Evolutionary conservation across 1,139 yeast species (phyloP), one percentile per base, ranked within the genome.

Genomic region (Saccharomyces uvarum): DNA sequence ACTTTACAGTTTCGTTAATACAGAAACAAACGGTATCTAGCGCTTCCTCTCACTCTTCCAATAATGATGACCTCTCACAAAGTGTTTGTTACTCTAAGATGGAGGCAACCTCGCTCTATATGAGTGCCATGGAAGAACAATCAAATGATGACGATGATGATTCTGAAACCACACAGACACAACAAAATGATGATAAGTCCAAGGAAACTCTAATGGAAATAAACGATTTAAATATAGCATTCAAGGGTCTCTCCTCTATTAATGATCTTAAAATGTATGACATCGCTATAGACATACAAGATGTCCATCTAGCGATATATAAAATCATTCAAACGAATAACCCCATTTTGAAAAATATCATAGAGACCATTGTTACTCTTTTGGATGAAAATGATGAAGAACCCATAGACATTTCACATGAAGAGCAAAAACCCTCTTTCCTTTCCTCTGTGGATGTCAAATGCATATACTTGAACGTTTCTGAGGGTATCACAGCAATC

Each of bases 41-140:
- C 21, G 9, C 24, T 16, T 8, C 44, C 24, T 9, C 13, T 19
- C 44, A 19, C 13, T 16, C 24, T 38, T 38, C 26, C 26, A 27
- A 27, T 49, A 16, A 50, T 8, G 66, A 62, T 21, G 61, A 60
- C 3, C 57, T 87, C 56, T 72, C 80, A 72, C 80, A 81, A 51
- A 84, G 90, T 62, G 78, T 82, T 72, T 75, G 83, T 44, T 84
- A 84, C 62, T 82, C 93, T 0, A 86, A 81, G 53, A 83, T 80
- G 53, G 86, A 85, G 58, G 86, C 87, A 2, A 79, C 82, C 50
- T 84, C 95, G 1, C 78, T 89, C 32, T 89, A 88, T 66, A 82
- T 88, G 91, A 88, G 96, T 70, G 96, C 97, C 1, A 75, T 83
- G 2, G 82, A 85, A 0, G 68, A 68, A 9, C 31, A 29, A 21